Base-by-base conservation (phyloP, 2,329 filamentous ascomycete species). In the Cordyceps militaris region DNA sequence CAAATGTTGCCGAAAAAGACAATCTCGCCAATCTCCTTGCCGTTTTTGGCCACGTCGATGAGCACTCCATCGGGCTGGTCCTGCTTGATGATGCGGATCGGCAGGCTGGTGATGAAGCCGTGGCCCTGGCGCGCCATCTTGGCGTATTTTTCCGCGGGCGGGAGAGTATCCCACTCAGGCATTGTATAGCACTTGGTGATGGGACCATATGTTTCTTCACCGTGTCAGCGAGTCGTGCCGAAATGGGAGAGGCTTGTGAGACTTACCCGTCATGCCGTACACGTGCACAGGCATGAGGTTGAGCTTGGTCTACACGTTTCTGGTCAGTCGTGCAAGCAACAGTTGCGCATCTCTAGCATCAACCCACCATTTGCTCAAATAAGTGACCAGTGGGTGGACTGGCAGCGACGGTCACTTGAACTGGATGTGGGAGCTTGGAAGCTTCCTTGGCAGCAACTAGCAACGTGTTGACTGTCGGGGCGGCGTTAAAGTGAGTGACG, bases 51-150 rank as follows among this genome's bases (percentile, higher is more conserved):
- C 16, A 81, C 78, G 53, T 80, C 78, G 43, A 74, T 62, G 36
- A 75, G 64, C 2, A 70, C 67, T 1, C 82, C 86, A 34, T 86
- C 84, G 38, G 86, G 81, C 56, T 87, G 82, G 16, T 91, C 88
- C 0, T 85, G 81, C 76, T 92, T 92, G 72, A 97, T 85, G 26
- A 97, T 83, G 28, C 93, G 85, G 21, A 84, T 85, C 0, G 91
- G 89, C 51, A 96, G 77, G 63, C 86, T 90, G 21, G 89, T 91
- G 49, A 97, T 76, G 71, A 94, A 95, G 0, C 91, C 93, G 70
- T 97, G 91, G 0, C 93, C 94, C 73, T 99, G 94, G 4, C 93
- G 82, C 5, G 94, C 93, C 93, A 97, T 97, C 65, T 84, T 87
- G 62, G 83, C 82, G 67, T 92, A 99, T 70, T 88, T 91, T 61